Evolutionary conservation across 1,139 yeast species (phyloP).

Genomic region (Saccharomycopsis crataegensis): DNA sequence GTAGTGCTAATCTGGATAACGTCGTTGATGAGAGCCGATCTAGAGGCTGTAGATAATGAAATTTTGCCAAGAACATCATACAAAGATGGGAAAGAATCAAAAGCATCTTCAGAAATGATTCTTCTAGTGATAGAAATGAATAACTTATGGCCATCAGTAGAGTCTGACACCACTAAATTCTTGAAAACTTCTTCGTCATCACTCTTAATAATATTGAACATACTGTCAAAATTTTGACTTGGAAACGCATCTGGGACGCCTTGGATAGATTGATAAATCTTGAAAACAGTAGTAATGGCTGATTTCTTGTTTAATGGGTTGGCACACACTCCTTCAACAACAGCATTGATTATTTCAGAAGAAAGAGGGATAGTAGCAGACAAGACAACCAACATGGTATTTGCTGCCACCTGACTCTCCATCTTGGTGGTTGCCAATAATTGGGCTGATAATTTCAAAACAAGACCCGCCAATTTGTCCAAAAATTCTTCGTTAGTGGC

Average conservation of each 20-base stretch:
- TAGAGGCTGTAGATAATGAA: conserved; percentile 26
- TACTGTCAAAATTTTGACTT: not conserved
- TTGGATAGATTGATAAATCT: conserved; percentile 31
- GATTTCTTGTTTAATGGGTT: conserved; percentile 36
- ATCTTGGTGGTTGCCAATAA: conserved; percentile 42
- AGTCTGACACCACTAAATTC: not conserved
- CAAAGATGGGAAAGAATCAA: conserved; percentile 20
- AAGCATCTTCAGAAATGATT: not conserved
- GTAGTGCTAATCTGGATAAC: not conserved
- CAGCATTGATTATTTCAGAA: conserved; percentile 54
- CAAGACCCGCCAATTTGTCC: conserved; percentile 39
- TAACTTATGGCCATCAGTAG: conserved; percentile 4
- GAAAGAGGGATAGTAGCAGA: conserved; percentile 66
- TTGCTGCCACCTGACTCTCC: conserved; percentile 77
- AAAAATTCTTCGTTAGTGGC: conserved; percentile 35
- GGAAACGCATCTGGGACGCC: conserved; percentile 26
- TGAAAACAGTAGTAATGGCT: conserved; percentile 32
- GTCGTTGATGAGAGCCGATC: conserved; percentile 28
- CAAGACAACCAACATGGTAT: conserved; percentile 71
- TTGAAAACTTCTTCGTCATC: not conserved
- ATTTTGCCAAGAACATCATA: conserved; percentile 23
- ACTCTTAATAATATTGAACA: not conserved
- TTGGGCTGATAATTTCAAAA: conserved; percentile 52
- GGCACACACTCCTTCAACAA: conserved; percentile 58
- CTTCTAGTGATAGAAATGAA: conserved; percentile 10